Evolutionary conservation across 164 flowering plant genomes (phyloP), one percentile per base, ranked within the genome.

Genomic region (Aristolochia fimbriata): DNA sequence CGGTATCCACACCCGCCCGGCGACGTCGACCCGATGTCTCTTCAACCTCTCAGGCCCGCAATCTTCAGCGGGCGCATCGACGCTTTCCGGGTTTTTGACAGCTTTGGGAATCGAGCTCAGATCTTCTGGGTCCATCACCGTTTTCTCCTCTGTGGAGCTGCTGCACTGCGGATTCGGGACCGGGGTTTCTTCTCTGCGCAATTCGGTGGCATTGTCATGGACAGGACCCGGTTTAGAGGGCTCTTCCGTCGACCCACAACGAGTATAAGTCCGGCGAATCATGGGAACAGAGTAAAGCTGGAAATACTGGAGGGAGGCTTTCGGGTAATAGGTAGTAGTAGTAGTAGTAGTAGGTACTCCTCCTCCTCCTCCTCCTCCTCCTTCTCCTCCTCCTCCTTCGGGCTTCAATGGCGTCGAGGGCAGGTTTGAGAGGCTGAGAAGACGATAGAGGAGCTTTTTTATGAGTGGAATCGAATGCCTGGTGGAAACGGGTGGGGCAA

Each of bases 1-100:
- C 2, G 88, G 91, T 55, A 85, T 70, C 76, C 68, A 55, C n/a
- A 82, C 77, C 17, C 60, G 64, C 4, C 82, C 87, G 2, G 78
- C 79, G 33, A 82, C 77, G 47, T 82, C 83, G 14, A 24, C 68
- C 25, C 78, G 31, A 51, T 77, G 85, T 64, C 76, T 80, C 74
- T 67, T 78, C 45, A 80, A 65, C 67, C 71, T 78, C 74, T 82
- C 81, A 4, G 80, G 72, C 30, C 80, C 77, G 13, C 61, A 57
- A n/a, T 49, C 58, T 31, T 64, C 63, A 4, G 4, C 25, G 12
- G 19, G 6, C 25, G 45, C 47, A 13, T 33, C 55, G 19, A 31
- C 21, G 3, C 19, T 6, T 4, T 2, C 57, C 4, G 14, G 6
- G 23, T 33, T 57, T 10, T 15, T 51, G 4, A 19, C 55, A 9